Conservation (phyloP, 2,329 filamentous ascomycete genomes). For the Diaporthe sp. region DNA sequence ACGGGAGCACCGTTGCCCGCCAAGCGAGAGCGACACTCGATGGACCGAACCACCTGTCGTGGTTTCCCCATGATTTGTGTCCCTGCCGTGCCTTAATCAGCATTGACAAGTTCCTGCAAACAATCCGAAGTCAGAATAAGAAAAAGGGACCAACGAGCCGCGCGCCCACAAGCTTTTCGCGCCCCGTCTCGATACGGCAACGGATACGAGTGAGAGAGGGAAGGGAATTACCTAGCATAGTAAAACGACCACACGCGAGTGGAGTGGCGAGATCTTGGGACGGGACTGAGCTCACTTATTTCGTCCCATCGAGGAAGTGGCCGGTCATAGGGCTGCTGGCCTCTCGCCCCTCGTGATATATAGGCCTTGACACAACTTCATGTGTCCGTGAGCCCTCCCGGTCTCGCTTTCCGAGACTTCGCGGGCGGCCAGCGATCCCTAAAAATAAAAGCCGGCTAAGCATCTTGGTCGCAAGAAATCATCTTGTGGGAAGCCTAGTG, state of each 20-base stretch:
- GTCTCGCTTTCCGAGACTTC: constrained; percentile 13
- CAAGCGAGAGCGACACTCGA: not conserved
- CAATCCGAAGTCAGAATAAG: not conserved
- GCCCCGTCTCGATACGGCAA: constrained; percentile 16
- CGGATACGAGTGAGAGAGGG: constrained; percentile 20
- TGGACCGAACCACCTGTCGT: not conserved
- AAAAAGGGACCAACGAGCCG: not conserved
- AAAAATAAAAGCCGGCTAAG: constrained; percentile 13
- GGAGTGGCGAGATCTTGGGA: not conserved
- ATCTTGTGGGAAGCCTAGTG: constrained; percentile 9
- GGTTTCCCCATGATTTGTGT: not conserved
- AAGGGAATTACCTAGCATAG: not conserved
- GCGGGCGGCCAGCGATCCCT: not conserved
- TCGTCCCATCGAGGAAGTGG: constrained; percentile 2
- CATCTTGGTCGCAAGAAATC: not conserved
- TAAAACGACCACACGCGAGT: not conserved
- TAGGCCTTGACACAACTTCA: constrained; percentile 20
- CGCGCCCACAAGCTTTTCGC: not conserved
- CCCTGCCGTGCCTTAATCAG: not conserved
- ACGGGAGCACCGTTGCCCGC: not conserved
- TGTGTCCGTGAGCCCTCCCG: constrained; percentile 11
- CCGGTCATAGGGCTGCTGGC: constrained; percentile 15
- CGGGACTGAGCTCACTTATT: not conserved
- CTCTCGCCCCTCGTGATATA: not conserved
- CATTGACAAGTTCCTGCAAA: not conserved